Base-by-base conservation (phyloP, 2,329 filamentous ascomycete genomes). In the Huntiella moniliformis region DNA sequence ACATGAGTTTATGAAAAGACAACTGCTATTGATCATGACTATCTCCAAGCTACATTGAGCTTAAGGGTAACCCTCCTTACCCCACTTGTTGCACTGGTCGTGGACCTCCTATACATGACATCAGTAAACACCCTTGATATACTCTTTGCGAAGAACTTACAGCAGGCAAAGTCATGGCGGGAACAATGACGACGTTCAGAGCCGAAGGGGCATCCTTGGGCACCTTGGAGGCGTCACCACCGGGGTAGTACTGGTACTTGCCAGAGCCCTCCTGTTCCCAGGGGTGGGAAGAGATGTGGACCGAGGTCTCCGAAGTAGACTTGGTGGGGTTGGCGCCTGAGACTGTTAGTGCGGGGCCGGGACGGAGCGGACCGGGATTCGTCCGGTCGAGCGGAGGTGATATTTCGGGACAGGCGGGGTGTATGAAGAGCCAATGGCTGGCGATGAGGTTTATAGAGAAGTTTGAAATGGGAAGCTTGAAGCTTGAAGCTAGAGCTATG, bases 61-160 rank as follows among this genome's bases (percentile, higher is more conserved):
- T 60, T 68, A 83, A 55, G 63, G 63, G 67, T 82, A 96, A 56
- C 85, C 87, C 55, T 96, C 91, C 77, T 96, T 96, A 65, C 91
- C 91, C 77, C 84, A 96, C 74, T 98, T 98, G 82, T 98, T 98
- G 77, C 81, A 96, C 69, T 81, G 82, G 56, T 98, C 91, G 68
- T 98, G 91, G 53, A 95, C 76, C 58, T 80, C 73, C 84, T 92
- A 57, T 48, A 35, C 4, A 12, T 10, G 17, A 12, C 3, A n/a
- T 46, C 13, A 42, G 13, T 34, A n/a, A 18, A n/a, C 8, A 13
- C 11, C 42, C 36, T 12, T 15, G 12, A 10, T 8, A 36, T 15
- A 38, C 37, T 5, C 4, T 36, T 18, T 4, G 36, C 31, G 28
- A 3, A 15, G 31, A 34, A 57, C 70, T 52, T 69, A 86, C 82